phyloP scores from a whole-genome alignment of 176 grass and related monocot species.

The Zea mays region DNA sequence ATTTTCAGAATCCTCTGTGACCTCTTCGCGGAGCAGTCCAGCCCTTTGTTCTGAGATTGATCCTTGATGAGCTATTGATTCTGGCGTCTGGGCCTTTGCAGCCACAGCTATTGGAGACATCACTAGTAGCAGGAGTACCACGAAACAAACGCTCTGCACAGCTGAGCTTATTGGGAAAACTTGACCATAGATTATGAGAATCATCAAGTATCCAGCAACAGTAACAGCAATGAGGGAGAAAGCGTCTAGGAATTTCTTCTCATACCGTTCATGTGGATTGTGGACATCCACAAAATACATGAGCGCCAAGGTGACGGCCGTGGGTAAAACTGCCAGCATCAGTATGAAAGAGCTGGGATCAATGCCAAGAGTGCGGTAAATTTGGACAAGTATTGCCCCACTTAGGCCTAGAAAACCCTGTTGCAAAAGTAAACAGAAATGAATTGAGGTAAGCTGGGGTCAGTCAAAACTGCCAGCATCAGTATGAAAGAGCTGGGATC shows the following conservation, averaged over 20 bases:
- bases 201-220: constrained; percentile 79
- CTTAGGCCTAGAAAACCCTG: constrained; percentile 90
- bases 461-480: constrained; percentile 34
- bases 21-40: constrained; percentile 25
- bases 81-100: constrained; percentile 51
- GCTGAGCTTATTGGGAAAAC: constrained; percentile 49
- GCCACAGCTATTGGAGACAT: constrained; percentile 53
- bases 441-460: neutral
- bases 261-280: constrained; percentile 27
- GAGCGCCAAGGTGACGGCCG: constrained; percentile 58
- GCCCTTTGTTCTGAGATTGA: constrained; percentile 25
- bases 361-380: constrained; percentile 46
- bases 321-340: constrained; percentile 69
- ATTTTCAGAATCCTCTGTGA: constrained; percentile 11
- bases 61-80: constrained; percentile 32
- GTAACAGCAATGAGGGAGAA: constrained; percentile 77
- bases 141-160: constrained; percentile 47
- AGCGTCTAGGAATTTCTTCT: constrained; percentile 73
- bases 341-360: constrained; percentile 69
- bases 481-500: constrained; percentile 69
- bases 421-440: constrained; percentile 22
- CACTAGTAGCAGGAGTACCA: constrained; percentile 55
- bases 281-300: constrained; percentile 73
- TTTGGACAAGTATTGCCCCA: constrained; percentile 80
- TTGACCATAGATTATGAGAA: constrained; percentile 74